Base-by-base conservation (phyloP, 1,284 basidiomycete genomes). In the Cutaneotrichosporon sp. region DNA sequence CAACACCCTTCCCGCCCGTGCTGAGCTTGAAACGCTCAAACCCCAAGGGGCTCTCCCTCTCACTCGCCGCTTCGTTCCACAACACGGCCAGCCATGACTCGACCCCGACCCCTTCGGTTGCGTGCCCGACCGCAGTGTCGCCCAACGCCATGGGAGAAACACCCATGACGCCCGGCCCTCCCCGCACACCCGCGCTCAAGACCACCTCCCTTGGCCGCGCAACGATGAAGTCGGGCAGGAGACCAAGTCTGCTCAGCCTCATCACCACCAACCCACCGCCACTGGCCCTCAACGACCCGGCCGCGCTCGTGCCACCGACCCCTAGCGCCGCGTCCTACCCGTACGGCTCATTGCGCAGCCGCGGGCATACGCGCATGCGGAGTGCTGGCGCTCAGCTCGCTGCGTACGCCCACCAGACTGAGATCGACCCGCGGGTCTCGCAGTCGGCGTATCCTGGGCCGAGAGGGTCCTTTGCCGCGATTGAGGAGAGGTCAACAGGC, bases 231-330 rank as follows among this genome's bases (percentile, higher is more conserved):
- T 56, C 47, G 22, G 38, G 58, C 11, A 61, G 69, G 11, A 64
- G 76, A 53, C 74, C 75, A 5, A 72, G 67, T 25, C 61, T 78
- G 8, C 65, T 77, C 27, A 74, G 67, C 54, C 65, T 78, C 36
- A 70, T 75, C 60, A 77, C 74, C 5, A 29, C 16, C 69, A 72
- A 27, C 20, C 34, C 34, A 0, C 69, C 68, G 31, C 59, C 70
- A 3, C 53, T 36, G 8, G 58, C 38, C 18, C 38, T n/a, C 16
- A 42, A 56, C 20, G 61, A 62, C 45, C 63, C 38, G 54, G 64
- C 38, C 60, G 20, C 14, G 25, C 67, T 29, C 25, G 60, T 65
- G 14, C 71, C 69, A 4, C 73, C 73, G 13, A 74, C 74, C 1
- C 74, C 74, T 22, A 51, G 66, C 20, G 60, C 31, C 33, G 64